phyloP scores from a whole-genome alignment of 148 eudicot genomes.

The Fallopia convolvulus region DNA sequence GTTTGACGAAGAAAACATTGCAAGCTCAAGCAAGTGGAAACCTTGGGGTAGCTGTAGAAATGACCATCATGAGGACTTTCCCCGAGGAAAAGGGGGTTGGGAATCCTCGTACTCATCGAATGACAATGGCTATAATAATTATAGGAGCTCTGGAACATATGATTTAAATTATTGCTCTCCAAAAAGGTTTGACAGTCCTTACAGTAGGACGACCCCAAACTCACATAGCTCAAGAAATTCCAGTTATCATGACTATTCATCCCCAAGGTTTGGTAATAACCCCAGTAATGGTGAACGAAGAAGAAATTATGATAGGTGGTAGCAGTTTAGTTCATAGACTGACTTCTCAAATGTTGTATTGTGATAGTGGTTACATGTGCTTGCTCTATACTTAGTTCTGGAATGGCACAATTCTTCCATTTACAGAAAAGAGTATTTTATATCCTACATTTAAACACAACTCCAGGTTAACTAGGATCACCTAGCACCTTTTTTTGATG shows the following conservation, averaged over 20 bases:
- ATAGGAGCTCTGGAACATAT: constrained; percentile 31
- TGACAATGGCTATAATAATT: constrained; percentile 15
- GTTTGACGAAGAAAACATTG: constrained; percentile 22
- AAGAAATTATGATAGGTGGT: constrained; percentile 41
- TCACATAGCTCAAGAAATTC: constrained; percentile 29
- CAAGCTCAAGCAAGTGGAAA: constrained; percentile 36
- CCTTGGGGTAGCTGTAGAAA: constrained; percentile 61
- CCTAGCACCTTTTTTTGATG: not conserved
- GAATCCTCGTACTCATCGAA: constrained; percentile 53
- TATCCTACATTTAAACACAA: not conserved
- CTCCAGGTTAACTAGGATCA: not conserved
- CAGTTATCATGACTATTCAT: constrained; percentile 32
- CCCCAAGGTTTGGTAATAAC: constrained; percentile 47
- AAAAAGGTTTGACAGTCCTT: constrained; percentile 20
- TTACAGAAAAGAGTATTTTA: not conserved
- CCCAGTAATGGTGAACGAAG: constrained; percentile 28
- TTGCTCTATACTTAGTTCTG: not conserved
- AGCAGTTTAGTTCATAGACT: constrained; percentile 8
- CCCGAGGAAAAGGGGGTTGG: constrained; percentile 26
- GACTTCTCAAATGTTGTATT: constrained; percentile 6
- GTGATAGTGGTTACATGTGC: not conserved
- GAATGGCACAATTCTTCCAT: not conserved
- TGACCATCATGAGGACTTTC: constrained; percentile 49
- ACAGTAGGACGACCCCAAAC: constrained; percentile 23
- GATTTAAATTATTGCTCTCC: constrained; percentile 32